These are phyloP conservation scores for Cladobotryum mycophilum DNA, from an alignment of 2,329 filamentous ascomycete species.

Conservation along the genomic window DNA sequence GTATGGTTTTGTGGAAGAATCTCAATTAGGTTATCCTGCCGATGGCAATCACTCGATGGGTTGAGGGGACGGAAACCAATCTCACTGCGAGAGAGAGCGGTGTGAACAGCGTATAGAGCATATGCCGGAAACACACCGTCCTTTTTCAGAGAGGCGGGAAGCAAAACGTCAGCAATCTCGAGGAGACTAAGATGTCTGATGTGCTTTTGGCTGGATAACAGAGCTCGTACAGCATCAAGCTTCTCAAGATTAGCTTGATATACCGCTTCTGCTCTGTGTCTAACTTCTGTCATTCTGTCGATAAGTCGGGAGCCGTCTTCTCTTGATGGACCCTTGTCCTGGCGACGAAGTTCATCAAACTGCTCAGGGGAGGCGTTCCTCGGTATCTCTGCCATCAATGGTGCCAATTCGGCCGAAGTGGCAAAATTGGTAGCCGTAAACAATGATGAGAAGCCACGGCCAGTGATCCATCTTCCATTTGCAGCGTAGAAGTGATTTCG, in stretches of 20 bases:
- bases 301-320: slow-evolving; percentile 38
- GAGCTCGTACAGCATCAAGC: slow-evolving; percentile 40
- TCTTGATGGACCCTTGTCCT: slow-evolving; percentile 38
- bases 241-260: slow-evolving; percentile 43
- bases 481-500: slow-evolving; percentile 49
- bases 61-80: slow-evolving; percentile 51
- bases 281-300: slow-evolving; percentile 42
- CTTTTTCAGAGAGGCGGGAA: slow-evolving; percentile 30
- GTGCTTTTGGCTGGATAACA: slow-evolving; percentile 31
- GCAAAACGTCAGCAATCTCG: slow-evolving; percentile 42
- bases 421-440: slow-evolving; percentile 47
- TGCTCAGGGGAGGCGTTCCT: slow-evolving; percentile 21
- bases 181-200: slow-evolving; percentile 44
- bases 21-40: slow-evolving; percentile 54
- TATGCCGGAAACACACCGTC: slow-evolving; percentile 36
- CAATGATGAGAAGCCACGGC: slow-evolving; percentile 35
- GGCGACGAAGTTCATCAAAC: slow-evolving; percentile 25
- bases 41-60: slow-evolving; percentile 38
- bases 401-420: slow-evolving; percentile 33
- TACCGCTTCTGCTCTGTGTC: slow-evolving; percentile 34
- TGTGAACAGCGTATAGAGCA: slow-evolving; percentile 64
- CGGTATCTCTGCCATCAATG: slow-evolving; percentile 29
- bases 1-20: slow-evolving; percentile 36
- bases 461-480: slow-evolving; percentile 44
- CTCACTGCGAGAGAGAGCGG: slow-evolving; percentile 53